phyloP scores from a whole-genome alignment of 108 stramenopile genomes.

The Phaeodactylum tricornutum region DNA sequence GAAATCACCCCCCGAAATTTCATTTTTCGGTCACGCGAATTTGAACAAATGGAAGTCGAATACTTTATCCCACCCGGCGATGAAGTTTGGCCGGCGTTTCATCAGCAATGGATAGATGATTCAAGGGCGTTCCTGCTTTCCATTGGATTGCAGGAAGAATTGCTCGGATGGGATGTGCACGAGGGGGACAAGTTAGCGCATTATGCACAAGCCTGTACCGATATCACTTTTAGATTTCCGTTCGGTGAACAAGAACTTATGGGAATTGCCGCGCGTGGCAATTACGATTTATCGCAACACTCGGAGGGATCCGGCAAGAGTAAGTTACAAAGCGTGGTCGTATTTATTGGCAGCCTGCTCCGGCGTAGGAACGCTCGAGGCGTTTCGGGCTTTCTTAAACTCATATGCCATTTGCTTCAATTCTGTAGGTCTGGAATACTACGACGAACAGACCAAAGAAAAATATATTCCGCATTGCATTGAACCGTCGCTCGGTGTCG shows the following conservation, averaged over 20 bases:
- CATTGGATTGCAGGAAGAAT: conserved; percentile 72
- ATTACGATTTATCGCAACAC: conserved; percentile 93
- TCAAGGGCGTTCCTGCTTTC: conserved; percentile 56
- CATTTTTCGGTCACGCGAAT: conserved; percentile 95
- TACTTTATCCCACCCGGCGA: conserved; percentile 87
- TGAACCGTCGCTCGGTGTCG: conserved; percentile 93
- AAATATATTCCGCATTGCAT: conserved; percentile 95
- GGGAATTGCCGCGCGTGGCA: conserved; percentile 97
- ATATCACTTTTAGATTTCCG: conserved; percentile 93
- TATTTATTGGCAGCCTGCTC: too few relatives aligned
- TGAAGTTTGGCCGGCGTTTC: conserved; percentile 72
- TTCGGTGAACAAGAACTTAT: conserved; percentile 93
- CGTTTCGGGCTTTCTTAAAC: too few relatives aligned
- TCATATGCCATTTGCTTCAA: too few relatives aligned
- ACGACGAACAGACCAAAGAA: conserved; percentile 83
- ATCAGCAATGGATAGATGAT: conserved; percentile 81
- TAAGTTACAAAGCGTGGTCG: conserved; percentile 28
- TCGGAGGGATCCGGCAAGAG: conserved; percentile 78
- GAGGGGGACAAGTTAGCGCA: conserved; percentile 88
- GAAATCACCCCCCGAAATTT: conserved; percentile 97
- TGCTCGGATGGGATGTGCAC: conserved; percentile 90
- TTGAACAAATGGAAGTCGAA: conserved; percentile 98
- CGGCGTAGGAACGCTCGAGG: too few relatives aligned
- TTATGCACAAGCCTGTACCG: conserved; percentile 95
- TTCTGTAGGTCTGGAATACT: conserved; percentile 78